Conservation (phyloP, 2,329 filamentous ascomycete species). For the Penicillium polonicum region DNA sequence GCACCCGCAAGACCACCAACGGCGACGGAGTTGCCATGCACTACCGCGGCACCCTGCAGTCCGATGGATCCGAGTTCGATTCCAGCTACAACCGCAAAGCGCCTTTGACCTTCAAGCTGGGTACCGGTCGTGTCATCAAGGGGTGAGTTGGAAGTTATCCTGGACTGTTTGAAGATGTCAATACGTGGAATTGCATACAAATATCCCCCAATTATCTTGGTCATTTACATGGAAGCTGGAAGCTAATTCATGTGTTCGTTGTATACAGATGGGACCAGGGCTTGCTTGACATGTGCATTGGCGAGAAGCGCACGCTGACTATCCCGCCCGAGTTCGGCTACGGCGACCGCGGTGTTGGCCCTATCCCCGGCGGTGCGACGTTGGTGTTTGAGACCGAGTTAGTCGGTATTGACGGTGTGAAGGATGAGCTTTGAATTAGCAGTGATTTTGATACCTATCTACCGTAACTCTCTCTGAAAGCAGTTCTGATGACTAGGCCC, state of each 20-base stretch:
- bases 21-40: slow-evolving; percentile 84
- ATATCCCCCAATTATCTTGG: neutral
- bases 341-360: slow-evolving; percentile 71
- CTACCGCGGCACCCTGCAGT: slow-evolving; percentile 78
- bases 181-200: neutral
- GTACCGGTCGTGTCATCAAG: slow-evolving; percentile 80
- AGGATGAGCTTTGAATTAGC: slow-evolving; percentile 45
- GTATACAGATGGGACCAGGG: slow-evolving; percentile 78
- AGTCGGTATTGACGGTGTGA: slow-evolving; percentile 75
- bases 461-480: neutral
- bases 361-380: slow-evolving; percentile 79
- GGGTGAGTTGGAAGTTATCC: slow-evolving; percentile 57
- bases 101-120: slow-evolving; percentile 78
- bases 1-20: slow-evolving; percentile 71
- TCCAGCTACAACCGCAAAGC: slow-evolving; percentile 72
- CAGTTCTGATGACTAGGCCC: neutral
- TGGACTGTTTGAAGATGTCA: neutral
- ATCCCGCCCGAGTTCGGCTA: slow-evolving; percentile 88
- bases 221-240: slow-evolving; percentile 1
- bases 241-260: slow-evolving; percentile 1
- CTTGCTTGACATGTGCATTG: slow-evolving; percentile 89
- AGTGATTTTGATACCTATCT: neutral
- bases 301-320: slow-evolving; percentile 85
- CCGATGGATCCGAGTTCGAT: slow-evolving; percentile 78
- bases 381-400: slow-evolving; percentile 92